A percentile compares a stretch with the other conserved stretches of the same genome.
Conservation (phyloP, 169 alveolate genomes). For the Cryptosporidium canis region DNA sequence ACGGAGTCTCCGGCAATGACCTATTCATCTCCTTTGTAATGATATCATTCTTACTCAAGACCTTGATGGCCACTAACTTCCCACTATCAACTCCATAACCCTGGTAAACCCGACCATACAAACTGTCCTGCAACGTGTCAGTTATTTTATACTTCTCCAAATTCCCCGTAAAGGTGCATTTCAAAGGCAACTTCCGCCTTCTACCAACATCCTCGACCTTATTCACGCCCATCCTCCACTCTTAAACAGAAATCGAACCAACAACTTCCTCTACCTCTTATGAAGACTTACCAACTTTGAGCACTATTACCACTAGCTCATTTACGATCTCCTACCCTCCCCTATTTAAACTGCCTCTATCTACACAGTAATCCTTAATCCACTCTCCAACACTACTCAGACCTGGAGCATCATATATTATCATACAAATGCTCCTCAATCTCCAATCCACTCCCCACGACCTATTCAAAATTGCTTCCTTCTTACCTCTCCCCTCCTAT, state of each 20-base stretch:
- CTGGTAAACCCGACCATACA: slow-evolving; percentile 47
- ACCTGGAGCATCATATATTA: no score
- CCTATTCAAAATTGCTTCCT: no score
- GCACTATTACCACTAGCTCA: no score
- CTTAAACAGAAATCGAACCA: not conserved
- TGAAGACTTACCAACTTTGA: no score
- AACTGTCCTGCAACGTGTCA: slow-evolving; percentile 42
- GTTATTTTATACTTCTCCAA: slow-evolving; percentile 38
- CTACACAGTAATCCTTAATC: no score
- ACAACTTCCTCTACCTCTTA: not conserved
- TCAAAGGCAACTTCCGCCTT: not conserved
- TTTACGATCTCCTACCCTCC: no score
- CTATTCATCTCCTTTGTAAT: slow-evolving; percentile 42
- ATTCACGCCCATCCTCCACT: not conserved
- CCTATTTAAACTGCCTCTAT: no score
- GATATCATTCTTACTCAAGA: slow-evolving; percentile 37
- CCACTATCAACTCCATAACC: slow-evolving; percentile 57
- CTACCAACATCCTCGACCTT: not conserved
- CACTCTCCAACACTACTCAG: no score
- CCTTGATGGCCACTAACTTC: slow-evolving; percentile 25
- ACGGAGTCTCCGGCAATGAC: slow-evolving; percentile 75
- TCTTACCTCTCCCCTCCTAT: no score
- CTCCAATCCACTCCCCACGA: no score
- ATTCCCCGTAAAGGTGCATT: slow-evolving; percentile 10
- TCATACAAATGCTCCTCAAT: no score